These are phyloP conservation scores for Russula sp. DNA, from an alignment of 768 basidiomycete species.

Conservation along the genomic window DNA sequence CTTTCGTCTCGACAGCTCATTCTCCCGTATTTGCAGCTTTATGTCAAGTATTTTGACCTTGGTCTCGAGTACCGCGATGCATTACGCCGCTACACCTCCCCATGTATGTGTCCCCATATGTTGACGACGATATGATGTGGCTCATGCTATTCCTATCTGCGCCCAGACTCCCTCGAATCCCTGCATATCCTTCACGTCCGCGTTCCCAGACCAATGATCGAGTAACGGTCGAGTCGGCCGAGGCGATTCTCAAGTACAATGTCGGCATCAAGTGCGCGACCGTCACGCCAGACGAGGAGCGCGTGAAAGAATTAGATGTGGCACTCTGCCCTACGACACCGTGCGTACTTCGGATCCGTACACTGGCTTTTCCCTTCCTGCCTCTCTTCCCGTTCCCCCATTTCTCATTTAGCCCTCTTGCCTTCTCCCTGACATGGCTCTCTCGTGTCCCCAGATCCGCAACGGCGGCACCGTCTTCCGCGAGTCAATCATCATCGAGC, in stretches of 20 bases:
- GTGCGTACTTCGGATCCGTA: slow-evolving; percentile 42
- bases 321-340: slow-evolving; percentile 94
- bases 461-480: slow-evolving; percentile 99
- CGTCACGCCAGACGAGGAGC: slow-evolving; percentile 97
- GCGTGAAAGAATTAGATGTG: slow-evolving; percentile 99
- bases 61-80: no score
- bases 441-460: slow-evolving; percentile 58
- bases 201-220: slow-evolving; percentile 77
- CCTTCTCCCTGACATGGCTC: slow-evolving; percentile 11
- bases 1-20: no score
- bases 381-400: no score
- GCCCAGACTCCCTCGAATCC: no score
- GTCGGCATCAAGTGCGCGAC: slow-evolving; percentile 99
- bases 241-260: slow-evolving; percentile 90
- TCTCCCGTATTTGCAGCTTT: no score
- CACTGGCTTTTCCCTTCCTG: background rate
- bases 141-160: no score
- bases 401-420: background rate
- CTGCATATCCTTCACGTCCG: background rate
- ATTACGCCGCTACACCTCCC: no score
- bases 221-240: slow-evolving; percentile 89
- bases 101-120: no score
- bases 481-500: slow-evolving; percentile 90
- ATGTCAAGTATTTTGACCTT: no score
- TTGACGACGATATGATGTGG: no score